phyloP scores from a whole-genome alignment of 176 grass and related monocot genomes.

The Carex scoparia region DNA sequence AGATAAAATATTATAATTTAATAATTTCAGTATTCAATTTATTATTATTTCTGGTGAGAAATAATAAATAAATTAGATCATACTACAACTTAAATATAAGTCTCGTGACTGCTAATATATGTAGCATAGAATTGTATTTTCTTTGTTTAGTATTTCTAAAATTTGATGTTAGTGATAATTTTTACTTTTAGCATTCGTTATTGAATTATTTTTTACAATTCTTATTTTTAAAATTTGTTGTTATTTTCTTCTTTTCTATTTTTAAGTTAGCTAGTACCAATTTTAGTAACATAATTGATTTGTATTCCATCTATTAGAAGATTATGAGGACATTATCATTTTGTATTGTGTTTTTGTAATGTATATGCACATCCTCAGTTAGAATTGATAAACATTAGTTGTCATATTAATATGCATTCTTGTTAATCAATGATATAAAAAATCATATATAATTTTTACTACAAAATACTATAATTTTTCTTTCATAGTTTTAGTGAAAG shows the following conservation, averaged over 20 bases:
- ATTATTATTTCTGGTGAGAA: background rate
- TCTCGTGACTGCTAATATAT: background rate
- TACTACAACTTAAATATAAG: background rate
- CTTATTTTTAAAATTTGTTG: background rate
- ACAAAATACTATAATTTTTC: background rate
- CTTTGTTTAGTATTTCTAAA: background rate
- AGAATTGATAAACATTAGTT: too few species aligned
- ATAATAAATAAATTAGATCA: background rate
- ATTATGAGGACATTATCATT: background rate
- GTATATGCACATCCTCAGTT: too few species aligned
- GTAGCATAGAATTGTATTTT: background rate
- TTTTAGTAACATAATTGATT: background rate
- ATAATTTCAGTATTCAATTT: background rate
- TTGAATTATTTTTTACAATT: background rate
- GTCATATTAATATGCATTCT: background rate
- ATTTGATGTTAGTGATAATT: background rate
- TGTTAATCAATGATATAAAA: background rate
- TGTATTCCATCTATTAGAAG: background rate
- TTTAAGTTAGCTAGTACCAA: background rate
- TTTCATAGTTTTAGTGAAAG: background rate
- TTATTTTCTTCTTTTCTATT: background rate
- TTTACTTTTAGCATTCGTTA: background rate
- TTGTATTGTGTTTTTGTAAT: background rate
- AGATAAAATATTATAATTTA: background rate
- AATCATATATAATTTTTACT: background rate